A percentile compares a stretch with the other conserved stretches of the same genome.
These are phyloP conservation scores for Pulveroboletus ravenelii DNA, from an alignment of 768 basidiomycete genomes.

Conservation along the genomic window DNA sequence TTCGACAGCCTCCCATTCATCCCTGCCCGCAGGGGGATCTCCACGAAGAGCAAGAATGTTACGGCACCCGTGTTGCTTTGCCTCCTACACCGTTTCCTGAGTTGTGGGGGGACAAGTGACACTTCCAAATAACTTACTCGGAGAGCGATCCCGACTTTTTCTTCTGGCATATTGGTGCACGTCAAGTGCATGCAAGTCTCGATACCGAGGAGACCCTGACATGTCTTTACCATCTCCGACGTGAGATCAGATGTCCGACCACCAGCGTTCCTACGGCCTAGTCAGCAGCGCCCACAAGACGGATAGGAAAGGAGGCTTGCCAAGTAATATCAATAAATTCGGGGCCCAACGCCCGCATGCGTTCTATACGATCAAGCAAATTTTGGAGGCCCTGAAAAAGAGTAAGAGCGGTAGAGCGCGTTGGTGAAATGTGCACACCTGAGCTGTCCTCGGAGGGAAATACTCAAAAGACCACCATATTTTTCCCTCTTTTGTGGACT, in stretches of 20 bases:
- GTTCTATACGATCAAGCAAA: slow-evolving; percentile 95
- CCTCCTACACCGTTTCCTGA: slow-evolving; percentile 52
- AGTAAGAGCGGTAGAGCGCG: not conserved
- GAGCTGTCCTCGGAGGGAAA: slow-evolving; percentile 93
- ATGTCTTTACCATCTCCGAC: slow-evolving; percentile 89
- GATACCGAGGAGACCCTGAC: slow-evolving; percentile 87
- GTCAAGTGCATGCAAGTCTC: slow-evolving; percentile 99
- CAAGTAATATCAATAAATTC: slow-evolving; percentile 99
- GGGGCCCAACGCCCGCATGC: slow-evolving; percentile 91
- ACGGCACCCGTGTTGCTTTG: slow-evolving; percentile 82
- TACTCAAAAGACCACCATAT: slow-evolving; percentile 99
- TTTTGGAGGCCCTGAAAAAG: slow-evolving; percentile 61
- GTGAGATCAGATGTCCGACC: slow-evolving; percentile 94
- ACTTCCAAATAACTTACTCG: slow-evolving; percentile 47
- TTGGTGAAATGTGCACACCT: slow-evolving; percentile 45
- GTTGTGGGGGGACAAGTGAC: slow-evolving; percentile 1
- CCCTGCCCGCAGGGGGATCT: slow-evolving; percentile 84
- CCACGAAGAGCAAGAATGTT: slow-evolving; percentile 93
- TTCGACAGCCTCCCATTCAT: slow-evolving; percentile 89
- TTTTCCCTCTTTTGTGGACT: slow-evolving; percentile 79
- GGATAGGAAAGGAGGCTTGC: slow-evolving; percentile 34
- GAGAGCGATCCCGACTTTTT: slow-evolving; percentile 90
- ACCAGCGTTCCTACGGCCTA: slow-evolving; percentile 78
- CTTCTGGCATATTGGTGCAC: slow-evolving; percentile 97
- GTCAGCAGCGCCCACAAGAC: slow-evolving; percentile 1